Evolutionary conservation across 192 early-diverging fungal species (phyloP), one percentile per base, ranked within the genome.

Genomic region (Coemansia sp.): DNA sequence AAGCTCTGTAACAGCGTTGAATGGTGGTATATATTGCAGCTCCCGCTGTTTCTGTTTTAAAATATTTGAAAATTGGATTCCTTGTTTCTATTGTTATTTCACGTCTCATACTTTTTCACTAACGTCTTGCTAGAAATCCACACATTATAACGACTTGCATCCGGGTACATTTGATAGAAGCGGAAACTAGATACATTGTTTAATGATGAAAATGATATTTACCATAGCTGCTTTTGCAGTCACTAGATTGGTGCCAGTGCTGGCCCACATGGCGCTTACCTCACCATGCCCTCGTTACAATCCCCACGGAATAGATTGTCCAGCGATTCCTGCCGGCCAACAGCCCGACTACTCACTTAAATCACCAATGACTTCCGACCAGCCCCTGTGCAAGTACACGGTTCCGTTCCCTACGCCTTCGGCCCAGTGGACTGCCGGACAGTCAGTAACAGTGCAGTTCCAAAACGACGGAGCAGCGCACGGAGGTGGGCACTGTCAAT

Each of bases 401-500:
- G 34, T 24, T 11, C 69, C 56, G 4, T 60, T 3, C 11, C 10
- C 44, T 4, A 40, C 56, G 4, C 39, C 60, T 3, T 64, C 64
- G 8, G 73, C 69, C 1, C 66, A 50, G 13, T 78, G 62, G 48
- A 71, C 50, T n/a, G 77, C 82, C 7, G 84, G 84, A 1, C 41
- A 78, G 19, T 41, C 66, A 2, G 45, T 84, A 33, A 46, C 50
- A 0, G 74, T 86, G 10, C 34, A 60, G 0, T 84, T 86, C 67
- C 21, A 13, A 12, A 7, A 25, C 0, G 44, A 38, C 5, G 41
- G 56, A 1, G 53, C 52, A 5, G 9, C 50, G 9, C 84, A 86
- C 55, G 61, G 55, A 17, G 83, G 85, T 11, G 86, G 86, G 0
- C 84, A 88, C 57, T 86, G 85, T 22, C 76, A 88, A 55, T 85